Base-by-base conservation (phyloP, 768 basidiomycete genomes). In the Trametes sanguinea region DNA sequence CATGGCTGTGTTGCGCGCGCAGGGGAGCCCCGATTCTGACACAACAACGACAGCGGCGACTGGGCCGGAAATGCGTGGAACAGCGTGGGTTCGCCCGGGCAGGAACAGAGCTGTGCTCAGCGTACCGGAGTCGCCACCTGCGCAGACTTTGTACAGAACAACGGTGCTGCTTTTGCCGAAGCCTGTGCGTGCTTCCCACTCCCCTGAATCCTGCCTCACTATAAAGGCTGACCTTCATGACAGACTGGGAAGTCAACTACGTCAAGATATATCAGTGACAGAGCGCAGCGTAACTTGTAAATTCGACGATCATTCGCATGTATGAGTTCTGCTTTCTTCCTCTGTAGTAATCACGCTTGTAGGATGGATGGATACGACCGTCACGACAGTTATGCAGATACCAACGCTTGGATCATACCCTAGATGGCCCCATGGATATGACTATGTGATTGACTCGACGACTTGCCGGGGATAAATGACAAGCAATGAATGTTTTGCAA, bases 31-130 rank as follows among this genome's bases (percentile, higher is more conserved):
- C 27, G n/a, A 4, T 6, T 13, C 17, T 10, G 17, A 4, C 6
- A 10, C n/a, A 10, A 17, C 4, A 10, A n/a, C 11, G 27, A 47
- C 63, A 89, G 92, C 68, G 94, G 94, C 63, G 91, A 96, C 68
- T 98, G 94, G 95, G 94, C 95, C 6, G 85, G 87, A 51, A 77
- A 76, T 52, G 88, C 85, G 10, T 98, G 95, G 95, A 78, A 75
- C 54, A 59, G 65, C 33, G 76, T 87, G 54, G 92, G 92, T 29
- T 81, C 87, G 51, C 90, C 90, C 14, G 94, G 94, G 51, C 94
- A 96, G 76, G 85, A 84, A 14, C 83, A 89, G 72, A 94, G 90
- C 73, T 98, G 95, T 69, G 91, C 92, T 22, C 78, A 85, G 67
- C 81, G 83, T 67, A 97, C 95, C 11, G 94, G 94, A 33, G 86